These are phyloP conservation scores for Geranomyces michiganensis DNA, from an alignment of 192 early-diverging fungal species.

Conservation along the genomic window DNA sequence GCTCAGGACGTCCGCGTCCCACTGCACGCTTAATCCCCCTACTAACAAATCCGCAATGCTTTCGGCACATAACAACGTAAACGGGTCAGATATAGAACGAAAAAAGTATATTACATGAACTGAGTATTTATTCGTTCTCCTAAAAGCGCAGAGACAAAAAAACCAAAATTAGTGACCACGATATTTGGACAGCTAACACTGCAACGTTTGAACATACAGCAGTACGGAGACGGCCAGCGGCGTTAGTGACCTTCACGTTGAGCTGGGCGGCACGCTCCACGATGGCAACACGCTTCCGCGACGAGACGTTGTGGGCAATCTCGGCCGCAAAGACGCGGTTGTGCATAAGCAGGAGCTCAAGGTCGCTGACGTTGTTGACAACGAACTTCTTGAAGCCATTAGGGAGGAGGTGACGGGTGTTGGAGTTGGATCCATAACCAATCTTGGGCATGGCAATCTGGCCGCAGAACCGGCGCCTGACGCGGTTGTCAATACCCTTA, in stretches of 20 bases:
- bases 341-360: slow-evolving; percentile 98
- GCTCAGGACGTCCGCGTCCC: too few species aligned
- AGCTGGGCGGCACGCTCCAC: slow-evolving; percentile 94
- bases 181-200: neutral
- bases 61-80: neutral
- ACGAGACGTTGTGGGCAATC: slow-evolving; percentile 96
- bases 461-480: slow-evolving; percentile 98
- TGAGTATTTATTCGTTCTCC: slow-evolving; percentile 34
- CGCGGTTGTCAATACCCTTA: slow-evolving; percentile 99
- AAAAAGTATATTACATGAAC: slow-evolving; percentile 23
- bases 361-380: slow-evolving; percentile 87
- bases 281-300: slow-evolving; percentile 91
- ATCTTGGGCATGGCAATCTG: slow-evolving; percentile 98
- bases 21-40: too few species aligned
- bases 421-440: slow-evolving; percentile 97
- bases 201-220: slow-evolving; percentile 35
- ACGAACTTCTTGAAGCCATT: slow-evolving; percentile 99
- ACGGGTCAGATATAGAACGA: slow-evolving; percentile 1
- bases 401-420: slow-evolving; percentile 95
- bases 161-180: neutral
- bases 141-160: slow-evolving; percentile 13
- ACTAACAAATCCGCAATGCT: too few species aligned
- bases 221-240: slow-evolving; percentile 74
- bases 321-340: slow-evolving; percentile 99
- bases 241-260: slow-evolving; percentile 96